Evolutionary conservation across 345 rosid genomes (phyloP).

Genomic region (Corchorus capsularis): DNA sequence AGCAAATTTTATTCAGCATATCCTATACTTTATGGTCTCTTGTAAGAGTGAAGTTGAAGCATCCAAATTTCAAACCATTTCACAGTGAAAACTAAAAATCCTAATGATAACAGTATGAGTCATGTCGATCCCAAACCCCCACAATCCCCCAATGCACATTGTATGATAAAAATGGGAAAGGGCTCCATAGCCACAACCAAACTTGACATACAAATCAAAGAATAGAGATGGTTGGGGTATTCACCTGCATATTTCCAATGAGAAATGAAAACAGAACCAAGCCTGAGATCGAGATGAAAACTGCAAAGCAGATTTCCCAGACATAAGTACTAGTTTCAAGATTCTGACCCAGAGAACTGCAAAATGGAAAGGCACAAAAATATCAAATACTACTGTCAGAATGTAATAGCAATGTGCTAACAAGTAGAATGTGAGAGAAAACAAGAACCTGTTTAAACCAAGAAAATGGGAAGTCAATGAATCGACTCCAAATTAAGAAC

Average conservation of each 20-base stretch:
- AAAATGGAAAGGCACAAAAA: constrained; percentile 13
- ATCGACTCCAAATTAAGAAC: not conserved
- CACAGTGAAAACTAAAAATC: not conserved
- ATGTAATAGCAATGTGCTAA: constrained; percentile 1
- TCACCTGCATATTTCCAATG: constrained; percentile 94
- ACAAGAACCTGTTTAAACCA: not conserved
- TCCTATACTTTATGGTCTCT: not conserved
- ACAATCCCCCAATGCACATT: not conserved
- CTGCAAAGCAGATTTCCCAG: constrained; percentile 74
- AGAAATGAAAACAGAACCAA: constrained; percentile 74
- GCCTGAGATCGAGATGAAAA: constrained; percentile 65
- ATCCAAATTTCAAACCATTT: not conserved
- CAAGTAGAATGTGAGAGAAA: not conserved
- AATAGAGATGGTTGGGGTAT: constrained; percentile 18
- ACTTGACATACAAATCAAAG: not conserved
- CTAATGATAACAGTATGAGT: not conserved
- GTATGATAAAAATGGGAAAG: not conserved
- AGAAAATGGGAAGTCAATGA: constrained; percentile 2
- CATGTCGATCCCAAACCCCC: not conserved
- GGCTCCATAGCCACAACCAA: not conserved
- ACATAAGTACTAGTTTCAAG: constrained; percentile 71
- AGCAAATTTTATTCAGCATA: constrained; percentile 25
- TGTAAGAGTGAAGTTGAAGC: not conserved
- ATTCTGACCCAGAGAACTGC: constrained; percentile 75
- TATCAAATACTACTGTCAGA: constrained; percentile 10